phyloP scores from a whole-genome alignment of 1,284 basidiomycete genomes.

The Trichosporon coremiiforme region DNA sequence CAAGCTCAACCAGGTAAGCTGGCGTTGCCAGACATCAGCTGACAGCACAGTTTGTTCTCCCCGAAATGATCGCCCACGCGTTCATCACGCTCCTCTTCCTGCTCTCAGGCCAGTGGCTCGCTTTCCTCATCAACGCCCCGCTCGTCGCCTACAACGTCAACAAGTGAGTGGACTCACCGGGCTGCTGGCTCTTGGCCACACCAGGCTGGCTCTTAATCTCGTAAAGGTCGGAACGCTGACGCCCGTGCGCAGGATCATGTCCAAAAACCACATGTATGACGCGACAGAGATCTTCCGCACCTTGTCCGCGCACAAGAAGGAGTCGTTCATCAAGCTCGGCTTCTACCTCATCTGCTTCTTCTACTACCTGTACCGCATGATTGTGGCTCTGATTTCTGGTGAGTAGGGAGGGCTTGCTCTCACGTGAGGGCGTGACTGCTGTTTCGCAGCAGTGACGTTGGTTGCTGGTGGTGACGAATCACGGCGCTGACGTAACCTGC shows the following conservation, averaged over 20 bases:
- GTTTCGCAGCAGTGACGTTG: not conserved
- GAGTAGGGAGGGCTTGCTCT: constrained; percentile 21
- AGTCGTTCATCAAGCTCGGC: constrained; percentile 93
- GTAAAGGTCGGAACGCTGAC: not conserved
- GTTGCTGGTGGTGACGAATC: not conserved
- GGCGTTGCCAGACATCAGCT: not conserved
- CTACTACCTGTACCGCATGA: constrained; percentile 95
- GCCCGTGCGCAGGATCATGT: constrained; percentile 69
- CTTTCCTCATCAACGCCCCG: constrained; percentile 88
- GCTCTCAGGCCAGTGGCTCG: constrained; percentile 90
- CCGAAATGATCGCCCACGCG: constrained; percentile 93
- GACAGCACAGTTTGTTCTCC: constrained; percentile 82
- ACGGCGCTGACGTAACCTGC: constrained; percentile 20
- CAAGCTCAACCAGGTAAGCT: constrained; percentile 90
- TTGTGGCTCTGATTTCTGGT: constrained; percentile 78
- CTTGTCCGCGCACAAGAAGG: constrained; percentile 90
- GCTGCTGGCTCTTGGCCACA: not conserved
- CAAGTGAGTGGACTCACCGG: constrained; percentile 66
- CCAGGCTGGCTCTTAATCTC: not conserved
- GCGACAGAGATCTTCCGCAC: constrained; percentile 99
- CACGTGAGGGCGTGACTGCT: not conserved
- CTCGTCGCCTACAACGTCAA: constrained; percentile 89
- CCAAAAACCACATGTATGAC: constrained; percentile 97
- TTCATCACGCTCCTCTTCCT: constrained; percentile 85
- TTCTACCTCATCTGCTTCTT: constrained; percentile 94